These are phyloP conservation scores for Solanum ahanhuiri DNA, from an alignment of 257 asterid genomes.

Conservation along the genomic window DNA sequence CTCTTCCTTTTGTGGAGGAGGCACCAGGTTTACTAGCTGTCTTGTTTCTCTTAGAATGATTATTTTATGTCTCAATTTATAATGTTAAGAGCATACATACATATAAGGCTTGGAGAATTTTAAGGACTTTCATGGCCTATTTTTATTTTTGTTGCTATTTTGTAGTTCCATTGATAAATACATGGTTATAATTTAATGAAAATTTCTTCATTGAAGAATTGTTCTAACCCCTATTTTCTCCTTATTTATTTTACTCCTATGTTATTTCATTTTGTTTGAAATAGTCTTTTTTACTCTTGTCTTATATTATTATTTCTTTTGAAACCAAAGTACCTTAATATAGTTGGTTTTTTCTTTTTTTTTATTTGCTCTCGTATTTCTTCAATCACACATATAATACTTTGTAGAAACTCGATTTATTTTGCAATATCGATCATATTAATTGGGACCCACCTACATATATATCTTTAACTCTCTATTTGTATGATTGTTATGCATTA, in stretches of 20 bases:
- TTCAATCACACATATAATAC: background rate
- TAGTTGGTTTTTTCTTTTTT: background rate
- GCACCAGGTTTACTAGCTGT: background rate
- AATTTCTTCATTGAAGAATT: background rate
- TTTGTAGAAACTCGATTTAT: background rate
- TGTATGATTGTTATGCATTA: no score
- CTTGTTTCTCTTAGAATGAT: background rate
- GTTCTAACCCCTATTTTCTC: background rate
- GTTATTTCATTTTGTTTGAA: background rate
- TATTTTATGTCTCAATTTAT: background rate
- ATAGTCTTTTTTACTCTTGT: background rate
- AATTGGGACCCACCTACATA: background rate
- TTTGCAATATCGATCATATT: background rate
- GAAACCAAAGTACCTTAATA: background rate
- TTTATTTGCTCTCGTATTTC: background rate
- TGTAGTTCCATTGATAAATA: background rate
- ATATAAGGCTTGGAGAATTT: background rate
- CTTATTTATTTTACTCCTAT: background rate
- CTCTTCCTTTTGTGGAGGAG: constrained; percentile 2
- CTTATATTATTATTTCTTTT: background rate
- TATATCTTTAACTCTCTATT: no score
- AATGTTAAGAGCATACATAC: background rate
- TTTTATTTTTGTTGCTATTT: background rate
- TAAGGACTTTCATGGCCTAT: background rate
- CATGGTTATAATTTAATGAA: background rate